phyloP scores from a whole-genome alignment of 1,139 yeast species.

The Trichomonascaceae sp. region DNA sequence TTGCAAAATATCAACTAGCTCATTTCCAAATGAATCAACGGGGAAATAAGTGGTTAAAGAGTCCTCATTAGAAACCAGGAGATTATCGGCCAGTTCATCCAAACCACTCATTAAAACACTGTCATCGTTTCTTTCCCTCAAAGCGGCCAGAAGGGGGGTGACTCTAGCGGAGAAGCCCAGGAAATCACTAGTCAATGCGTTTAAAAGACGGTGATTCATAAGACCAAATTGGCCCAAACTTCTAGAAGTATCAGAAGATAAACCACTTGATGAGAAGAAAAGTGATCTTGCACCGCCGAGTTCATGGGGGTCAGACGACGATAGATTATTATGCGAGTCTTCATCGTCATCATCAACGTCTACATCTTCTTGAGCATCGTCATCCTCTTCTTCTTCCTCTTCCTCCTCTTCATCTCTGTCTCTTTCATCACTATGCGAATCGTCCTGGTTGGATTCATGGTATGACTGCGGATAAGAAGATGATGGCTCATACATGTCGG shows the following conservation, averaged over 20 bases:
- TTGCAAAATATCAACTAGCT: slow-evolving; percentile 53
- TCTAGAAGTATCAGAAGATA: slow-evolving; percentile 9
- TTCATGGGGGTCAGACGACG: background rate
- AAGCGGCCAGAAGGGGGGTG: slow-evolving; percentile 25
- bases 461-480: background rate
- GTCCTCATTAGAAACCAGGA: slow-evolving; percentile 35
- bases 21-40: slow-evolving; percentile 47
- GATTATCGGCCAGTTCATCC: slow-evolving; percentile 34
- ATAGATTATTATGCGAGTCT: slow-evolving; percentile 21
- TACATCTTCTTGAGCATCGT: slow-evolving; percentile 11
- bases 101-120: slow-evolving; percentile 39
- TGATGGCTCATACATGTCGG: slow-evolving; percentile 6
- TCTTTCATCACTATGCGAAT: slow-evolving; percentile 10
- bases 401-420: slow-evolving; percentile 9
- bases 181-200: slow-evolving; percentile 35
- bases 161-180: slow-evolving; percentile 25
- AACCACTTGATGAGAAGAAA: slow-evolving; percentile 14
- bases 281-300: slow-evolving; percentile 7
- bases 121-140: slow-evolving; percentile 38
- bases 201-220: slow-evolving; percentile 23
- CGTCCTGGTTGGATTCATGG: slow-evolving; percentile 1
- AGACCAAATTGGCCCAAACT: slow-evolving; percentile 10
- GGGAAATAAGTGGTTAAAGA: slow-evolving; percentile 43
- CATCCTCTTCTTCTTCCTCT: slow-evolving; percentile 17
- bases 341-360: slow-evolving; percentile 13